A percentile compares a stretch with the other conserved stretches of the same genome.
Evolutionary conservation across 1,284 basidiomycete species (phyloP).

Genomic region (Leccinum fallax): DNA sequence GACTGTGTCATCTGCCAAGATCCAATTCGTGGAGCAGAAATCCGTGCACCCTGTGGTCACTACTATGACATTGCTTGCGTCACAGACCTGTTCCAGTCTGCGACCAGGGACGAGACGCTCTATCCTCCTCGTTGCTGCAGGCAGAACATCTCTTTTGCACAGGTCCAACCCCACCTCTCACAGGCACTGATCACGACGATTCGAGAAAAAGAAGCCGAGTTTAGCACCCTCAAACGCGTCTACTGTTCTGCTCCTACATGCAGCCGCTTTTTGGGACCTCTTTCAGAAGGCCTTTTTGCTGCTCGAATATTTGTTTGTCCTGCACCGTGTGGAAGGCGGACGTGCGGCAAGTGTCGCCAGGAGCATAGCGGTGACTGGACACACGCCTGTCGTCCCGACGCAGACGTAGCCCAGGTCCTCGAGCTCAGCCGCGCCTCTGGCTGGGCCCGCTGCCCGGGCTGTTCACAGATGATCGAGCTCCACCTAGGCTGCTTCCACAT

Average conservation of each 20-base stretch:
- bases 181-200: constrained; percentile 29
- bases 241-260: constrained; percentile 47
- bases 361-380: constrained; percentile 17
- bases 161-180: constrained; percentile 35
- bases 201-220: constrained; percentile 38
- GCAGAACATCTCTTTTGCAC: constrained; percentile 33
- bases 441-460: constrained; percentile 48
- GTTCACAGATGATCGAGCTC: constrained; percentile 46
- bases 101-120: constrained; percentile 44
- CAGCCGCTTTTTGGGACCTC: constrained; percentile 44
- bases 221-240: constrained; percentile 41
- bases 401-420: constrained; percentile 34
- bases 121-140: constrained; percentile 50
- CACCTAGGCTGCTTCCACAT: constrained; percentile 47
- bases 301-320: background rate
- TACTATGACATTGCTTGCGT: constrained; percentile 44
- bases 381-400: constrained; percentile 34
- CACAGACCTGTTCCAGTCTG: constrained; percentile 40
- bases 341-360: constrained; percentile 41
- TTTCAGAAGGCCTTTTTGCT: constrained; percentile 19
- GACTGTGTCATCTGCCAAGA: constrained; percentile 44
- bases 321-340: constrained; percentile 34
- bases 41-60: constrained; percentile 43
- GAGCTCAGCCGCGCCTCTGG: constrained; percentile 37
- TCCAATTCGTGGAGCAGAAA: constrained; percentile 32